Evolutionary conservation across 2,329 filamentous ascomycete genomes (phyloP), one percentile per base, ranked within the genome.

Genomic region (Aspergillus fumigatus): DNA sequence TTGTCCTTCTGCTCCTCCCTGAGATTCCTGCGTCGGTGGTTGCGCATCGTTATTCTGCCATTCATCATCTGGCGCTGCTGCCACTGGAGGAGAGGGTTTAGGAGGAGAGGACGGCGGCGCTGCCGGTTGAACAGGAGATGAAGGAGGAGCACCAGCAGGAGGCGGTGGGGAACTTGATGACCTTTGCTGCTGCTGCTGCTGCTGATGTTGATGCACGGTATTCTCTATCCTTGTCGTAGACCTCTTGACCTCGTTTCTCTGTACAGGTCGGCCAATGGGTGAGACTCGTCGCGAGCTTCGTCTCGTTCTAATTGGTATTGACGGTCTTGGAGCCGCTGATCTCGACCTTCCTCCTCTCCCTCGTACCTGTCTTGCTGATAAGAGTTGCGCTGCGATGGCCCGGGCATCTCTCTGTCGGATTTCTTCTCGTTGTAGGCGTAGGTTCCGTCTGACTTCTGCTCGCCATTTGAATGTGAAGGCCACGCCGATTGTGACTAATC

Each of bases 401-500:
- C 26, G 43, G 11, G 43, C 43, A 21, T 47, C 6, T 25, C 19
- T 47, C 43, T 23, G n/a, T 47, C 43, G 43, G 17, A 11, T 17
- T 26, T 26, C 43, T 23, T 47, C 19, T 19, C 11, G 43, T 7
- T 23, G 21, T 23, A 47, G 21, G 21, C 43, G 43, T 14, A 51
- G 29, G 23, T 26, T 41, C 14, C 32, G n/a, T 11, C 50, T 40
- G 11, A 51, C 27, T 25, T 41, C 32, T 25, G 29, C 27, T 32
- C 35, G 14, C 50, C 50, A 51, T 25, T 32, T 21, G 27, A 51
- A 25, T 2, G 35, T n/a, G 19, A 52, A 21, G 1, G 60, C 1
- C 54, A 54, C 62, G 0, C 49, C 59, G 14, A 57, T 35, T 0
- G 38, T 25, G 7, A 53, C 29, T 4, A 52, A 23, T 10, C 27